Conservation (phyloP, 2,329 filamentous ascomycete species). For the Rhynchosporium agropyri region DNA sequence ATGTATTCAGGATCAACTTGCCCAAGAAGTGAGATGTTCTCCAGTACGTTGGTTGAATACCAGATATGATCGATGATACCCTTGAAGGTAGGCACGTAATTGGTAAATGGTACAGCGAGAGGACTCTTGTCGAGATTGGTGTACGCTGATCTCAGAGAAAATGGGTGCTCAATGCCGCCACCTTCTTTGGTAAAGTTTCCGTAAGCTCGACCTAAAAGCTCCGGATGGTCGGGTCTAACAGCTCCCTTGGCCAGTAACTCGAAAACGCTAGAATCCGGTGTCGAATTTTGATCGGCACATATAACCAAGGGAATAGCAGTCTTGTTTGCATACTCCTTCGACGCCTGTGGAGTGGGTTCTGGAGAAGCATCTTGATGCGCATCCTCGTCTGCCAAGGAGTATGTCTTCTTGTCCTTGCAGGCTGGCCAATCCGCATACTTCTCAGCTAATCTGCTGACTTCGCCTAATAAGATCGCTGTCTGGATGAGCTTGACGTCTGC, state of each 20-base stretch:
- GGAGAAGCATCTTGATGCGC: slow-evolving; percentile 50
- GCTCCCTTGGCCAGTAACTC: slow-evolving; percentile 83
- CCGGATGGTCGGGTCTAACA: slow-evolving; percentile 76
- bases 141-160: slow-evolving; percentile 91
- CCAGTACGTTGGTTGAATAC: slow-evolving; percentile 81
- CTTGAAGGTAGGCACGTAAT: slow-evolving; percentile 92
- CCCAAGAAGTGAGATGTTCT: slow-evolving; percentile 67
- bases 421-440: slow-evolving; percentile 79
- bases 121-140: slow-evolving; percentile 77
- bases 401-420: slow-evolving; percentile 72
- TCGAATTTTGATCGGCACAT: slow-evolving; percentile 96
- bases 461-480: slow-evolving; percentile 92
- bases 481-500: slow-evolving; percentile 97
- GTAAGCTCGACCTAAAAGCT: slow-evolving; percentile 81
- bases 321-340: slow-evolving; percentile 81
- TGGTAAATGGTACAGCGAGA: slow-evolving; percentile 88
- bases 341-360: slow-evolving; percentile 67
- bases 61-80: slow-evolving; percentile 97
- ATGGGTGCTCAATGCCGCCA: slow-evolving; percentile 85
- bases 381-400: slow-evolving; percentile 45
- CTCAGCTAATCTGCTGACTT: slow-evolving; percentile 82
- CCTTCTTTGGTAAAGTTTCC: slow-evolving; percentile 83
- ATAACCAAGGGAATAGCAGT: slow-evolving; percentile 89
- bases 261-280: slow-evolving; percentile 83
- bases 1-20: slow-evolving; percentile 74